Base-by-base conservation (phyloP, 1,284 basidiomycete species). In the Coniophora puteana region DNA sequence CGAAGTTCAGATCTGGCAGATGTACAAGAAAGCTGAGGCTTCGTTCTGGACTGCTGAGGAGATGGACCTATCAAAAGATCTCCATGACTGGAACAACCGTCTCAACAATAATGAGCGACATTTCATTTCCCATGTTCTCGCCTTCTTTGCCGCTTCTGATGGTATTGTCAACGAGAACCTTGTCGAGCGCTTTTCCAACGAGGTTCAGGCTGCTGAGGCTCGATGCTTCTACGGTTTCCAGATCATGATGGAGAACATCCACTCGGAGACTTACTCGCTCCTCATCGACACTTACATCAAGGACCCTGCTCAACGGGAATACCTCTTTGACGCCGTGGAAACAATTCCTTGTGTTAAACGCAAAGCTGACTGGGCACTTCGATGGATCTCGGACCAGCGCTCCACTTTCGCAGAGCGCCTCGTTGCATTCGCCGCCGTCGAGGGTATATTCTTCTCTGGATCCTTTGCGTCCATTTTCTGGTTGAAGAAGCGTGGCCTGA, bases 221-320 rank as follows among this genome's bases (percentile, higher is more conserved):
- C 89, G 94, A 27, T 96, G 90, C 65, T 99, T 99, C 72, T 98
- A 98, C 62, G 95, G 95, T 14, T 98, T 98, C 76, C 95, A 98
- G 62, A 95, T 98, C 62, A 98, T 97, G 94, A 98, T 97, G 89
- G 95, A 98, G 66, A 93, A 93, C 63, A 86, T 94, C 38, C 91
- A 94, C 65, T 95, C 93, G 4, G 95, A 98, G 66, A 95, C 94
- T 1, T 97, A 98, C 68, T 98, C 95, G 5, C 85, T 99, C 31
- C 84, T 98, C 55, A 96, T 99, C 63, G 93, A 99, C 69, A 93
- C 94, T 8, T 97, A 97, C 64, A 94, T 98, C 69, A 93, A 92
- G 62, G 95, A 98, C 54, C 70, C 84, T 10, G 73, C 68, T 13
- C 79, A 93, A 62, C 83, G 92, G 42, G 83, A 88, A 46, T 87